Evolutionary conservation across 768 basidiomycete species (phyloP).

Genomic region (Lyophyllum shimeji): DNA sequence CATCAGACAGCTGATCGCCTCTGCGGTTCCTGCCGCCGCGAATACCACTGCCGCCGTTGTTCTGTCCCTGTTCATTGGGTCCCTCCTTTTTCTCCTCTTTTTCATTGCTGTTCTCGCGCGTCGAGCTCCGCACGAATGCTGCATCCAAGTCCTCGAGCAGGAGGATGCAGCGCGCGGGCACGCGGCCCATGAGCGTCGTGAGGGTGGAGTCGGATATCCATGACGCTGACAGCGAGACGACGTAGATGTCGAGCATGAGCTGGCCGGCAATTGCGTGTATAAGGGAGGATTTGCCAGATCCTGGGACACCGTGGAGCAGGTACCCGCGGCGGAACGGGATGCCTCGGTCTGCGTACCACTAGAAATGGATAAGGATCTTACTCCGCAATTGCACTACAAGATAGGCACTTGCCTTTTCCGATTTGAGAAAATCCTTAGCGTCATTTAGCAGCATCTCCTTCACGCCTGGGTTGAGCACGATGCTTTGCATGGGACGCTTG

Average conservation of each 20-base stretch:
- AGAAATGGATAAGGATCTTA: conserved; percentile 1
- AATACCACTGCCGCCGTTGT: conserved; percentile 16
- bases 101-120: conserved; percentile 53
- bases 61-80: conserved; percentile 21
- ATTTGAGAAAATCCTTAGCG: conserved; percentile 78
- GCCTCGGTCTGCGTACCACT: conserved; percentile 94
- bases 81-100: conserved; percentile 32
- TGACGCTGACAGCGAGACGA: conserved; percentile 80
- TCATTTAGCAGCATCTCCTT: conserved; percentile 88
- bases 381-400: not conserved
- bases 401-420: conserved; percentile 60
- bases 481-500: conserved; percentile 86
- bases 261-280: conserved; percentile 88
- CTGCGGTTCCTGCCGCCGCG: conserved; percentile 35
- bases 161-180: conserved; percentile 82
- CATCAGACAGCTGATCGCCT: conserved; percentile 63
- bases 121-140: conserved; percentile 77
- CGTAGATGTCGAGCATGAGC: conserved; percentile 89
- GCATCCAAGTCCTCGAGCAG: conserved; percentile 91
- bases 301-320: conserved; percentile 80
- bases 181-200: conserved; percentile 82
- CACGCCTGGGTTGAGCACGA: conserved; percentile 85
- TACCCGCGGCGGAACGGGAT: conserved; percentile 91
- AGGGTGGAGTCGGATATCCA: conserved; percentile 90
- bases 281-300: conserved; percentile 83